A percentile compares a stretch with the other conserved stretches of the same genome.
Conservation (phyloP, 1,284 basidiomycete species). For the Fomitopsis palustris region DNA sequence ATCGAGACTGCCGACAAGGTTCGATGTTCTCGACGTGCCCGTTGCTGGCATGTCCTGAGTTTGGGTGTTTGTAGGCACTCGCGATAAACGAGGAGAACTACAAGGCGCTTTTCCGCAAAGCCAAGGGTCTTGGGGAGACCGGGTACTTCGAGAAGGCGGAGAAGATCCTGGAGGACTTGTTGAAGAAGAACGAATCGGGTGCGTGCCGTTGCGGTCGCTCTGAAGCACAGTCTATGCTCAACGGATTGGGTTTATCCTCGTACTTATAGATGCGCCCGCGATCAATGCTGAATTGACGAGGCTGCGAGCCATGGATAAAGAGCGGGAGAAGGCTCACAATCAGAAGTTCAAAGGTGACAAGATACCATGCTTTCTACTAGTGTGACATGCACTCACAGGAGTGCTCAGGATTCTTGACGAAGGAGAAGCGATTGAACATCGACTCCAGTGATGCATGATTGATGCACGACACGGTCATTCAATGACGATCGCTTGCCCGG, state of each 20-base stretch:
- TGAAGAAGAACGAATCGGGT: conserved; percentile 61
- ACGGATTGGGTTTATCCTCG: not conserved
- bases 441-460: not conserved
- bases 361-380: not conserved
- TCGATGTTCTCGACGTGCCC: not conserved
- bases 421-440: conserved; percentile 26
- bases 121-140: conserved; percentile 69
- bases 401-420: conserved; percentile 36
- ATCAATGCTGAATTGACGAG: conserved; percentile 60
- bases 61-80: conserved; percentile 48
- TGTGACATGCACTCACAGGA: not conserved
- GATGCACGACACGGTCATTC: not conserved
- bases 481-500: not conserved
- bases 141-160: conserved; percentile 73
- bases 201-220: conserved; percentile 6
- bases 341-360: conserved; percentile 68
- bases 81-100: conserved; percentile 68
- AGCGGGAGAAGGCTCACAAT: conserved; percentile 59
- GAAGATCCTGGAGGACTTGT: conserved; percentile 57
- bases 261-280: conserved; percentile 45
- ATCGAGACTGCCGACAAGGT: conserved; percentile 76
- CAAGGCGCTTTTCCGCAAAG: conserved; percentile 78
- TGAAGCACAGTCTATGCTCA: not conserved
- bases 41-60: not conserved
- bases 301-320: conserved; percentile 57